phyloP scores from a whole-genome alignment of 169 alveolate species.

The Ichthyophthirius multifiliis region DNA sequence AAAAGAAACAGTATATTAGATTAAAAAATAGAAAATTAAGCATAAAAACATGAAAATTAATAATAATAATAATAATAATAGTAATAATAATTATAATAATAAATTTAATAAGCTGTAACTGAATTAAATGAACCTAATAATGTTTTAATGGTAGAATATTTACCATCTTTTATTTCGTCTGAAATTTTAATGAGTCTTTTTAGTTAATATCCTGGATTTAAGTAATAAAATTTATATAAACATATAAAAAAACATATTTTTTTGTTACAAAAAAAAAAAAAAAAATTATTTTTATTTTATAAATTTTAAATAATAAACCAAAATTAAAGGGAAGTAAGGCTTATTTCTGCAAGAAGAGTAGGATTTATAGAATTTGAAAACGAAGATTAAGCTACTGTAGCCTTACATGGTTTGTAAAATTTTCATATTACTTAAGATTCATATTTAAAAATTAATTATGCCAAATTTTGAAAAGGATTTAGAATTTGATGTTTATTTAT shows the following conservation, averaged over 20 bases:
- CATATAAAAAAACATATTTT: neutral
- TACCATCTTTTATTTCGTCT: neutral
- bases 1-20: neutral
- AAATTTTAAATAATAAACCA: too few relatives aligned
- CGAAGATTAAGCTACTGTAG: conserved; percentile 13
- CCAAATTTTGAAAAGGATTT: conserved; percentile 1
- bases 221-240: neutral
- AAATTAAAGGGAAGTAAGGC: neutral
- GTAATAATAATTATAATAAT: neutral
- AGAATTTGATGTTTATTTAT: too few relatives aligned
- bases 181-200: neutral
- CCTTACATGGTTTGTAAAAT: neutral
- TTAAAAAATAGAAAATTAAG: neutral
- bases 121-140: neutral
- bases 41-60: neutral
- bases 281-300: too few relatives aligned
- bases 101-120: neutral
- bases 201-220: conserved; percentile 16
- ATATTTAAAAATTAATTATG: neutral
- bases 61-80: too few relatives aligned
- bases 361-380: neutral
- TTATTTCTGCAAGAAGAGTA: neutral
- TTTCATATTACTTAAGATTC: neutral
- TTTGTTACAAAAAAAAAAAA: too few relatives aligned
- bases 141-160: conserved; percentile 9